Conservation (phyloP, 2,329 filamentous ascomycete species). For the Acrocalymma vagum region DNA sequence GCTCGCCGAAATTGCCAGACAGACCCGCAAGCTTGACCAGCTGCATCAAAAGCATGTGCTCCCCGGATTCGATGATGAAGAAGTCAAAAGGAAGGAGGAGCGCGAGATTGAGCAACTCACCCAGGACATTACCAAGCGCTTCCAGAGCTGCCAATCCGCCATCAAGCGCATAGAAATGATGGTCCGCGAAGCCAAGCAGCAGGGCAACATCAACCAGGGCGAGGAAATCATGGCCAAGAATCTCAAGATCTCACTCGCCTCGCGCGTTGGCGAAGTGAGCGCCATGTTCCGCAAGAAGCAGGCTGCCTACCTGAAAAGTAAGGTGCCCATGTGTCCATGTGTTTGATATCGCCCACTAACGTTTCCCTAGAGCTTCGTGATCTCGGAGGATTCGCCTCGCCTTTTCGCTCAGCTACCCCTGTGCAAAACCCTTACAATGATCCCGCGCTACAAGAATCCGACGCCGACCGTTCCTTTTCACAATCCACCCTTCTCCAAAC, state of each 20-base stretch:
- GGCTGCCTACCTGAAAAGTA: slow-evolving; percentile 94
- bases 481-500: slow-evolving; percentile 88
- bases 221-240: slow-evolving; percentile 98
- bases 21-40: slow-evolving; percentile 86
- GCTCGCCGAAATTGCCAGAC: slow-evolving; percentile 79
- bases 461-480: slow-evolving; percentile 90
- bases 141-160: slow-evolving; percentile 87
- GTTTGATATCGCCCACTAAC: slow-evolving; percentile 17
- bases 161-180: slow-evolving; percentile 89
- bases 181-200: slow-evolving; percentile 80
- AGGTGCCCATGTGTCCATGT: slow-evolving; percentile 23
- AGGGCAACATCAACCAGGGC: slow-evolving; percentile 76
- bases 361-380: slow-evolving; percentile 48
- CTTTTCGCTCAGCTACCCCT: slow-evolving; percentile 54
- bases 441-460: slow-evolving; percentile 85
- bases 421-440: slow-evolving; percentile 76
- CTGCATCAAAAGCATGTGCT: slow-evolving; percentile 97
- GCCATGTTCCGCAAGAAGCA: slow-evolving; percentile 96
- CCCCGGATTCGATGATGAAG: slow-evolving; percentile 95
- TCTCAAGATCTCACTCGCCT: slow-evolving; percentile 89
- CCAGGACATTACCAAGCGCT: slow-evolving; percentile 85
- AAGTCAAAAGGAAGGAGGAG: slow-evolving; percentile 86
- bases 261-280: slow-evolving; percentile 89
- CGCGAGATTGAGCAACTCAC: slow-evolving; percentile 89
- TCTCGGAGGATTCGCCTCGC: slow-evolving; percentile 57